Percentiles rank a stretch among this genome's conserved stretches.
Conservation (phyloP, 257 asterid genomes). For the Jasminum sambac region DNA sequence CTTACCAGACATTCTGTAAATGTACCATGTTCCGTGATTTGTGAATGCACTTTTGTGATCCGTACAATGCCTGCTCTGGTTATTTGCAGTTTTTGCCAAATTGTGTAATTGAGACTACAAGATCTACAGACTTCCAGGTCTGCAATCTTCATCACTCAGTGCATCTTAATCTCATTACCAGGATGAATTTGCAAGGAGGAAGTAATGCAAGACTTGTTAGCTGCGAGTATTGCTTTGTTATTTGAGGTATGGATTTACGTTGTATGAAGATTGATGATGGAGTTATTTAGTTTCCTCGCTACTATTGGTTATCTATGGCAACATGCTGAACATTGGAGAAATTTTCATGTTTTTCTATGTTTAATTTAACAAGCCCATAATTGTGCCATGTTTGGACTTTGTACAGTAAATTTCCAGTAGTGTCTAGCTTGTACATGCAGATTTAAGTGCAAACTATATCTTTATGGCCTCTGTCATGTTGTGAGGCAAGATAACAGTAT, state of each 20-base stretch:
- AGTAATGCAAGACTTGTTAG: neutral
- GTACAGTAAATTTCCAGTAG: neutral
- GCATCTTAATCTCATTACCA: neutral
- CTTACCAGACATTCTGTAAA: neutral
- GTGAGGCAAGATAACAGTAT: too few relatives aligned
- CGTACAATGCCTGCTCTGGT: neutral
- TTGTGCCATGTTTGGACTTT: neutral
- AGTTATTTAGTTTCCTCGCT: too few relatives aligned
- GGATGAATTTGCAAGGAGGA: neutral
- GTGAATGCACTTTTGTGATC: neutral
- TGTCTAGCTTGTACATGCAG: too few relatives aligned
- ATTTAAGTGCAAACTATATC: too few relatives aligned
- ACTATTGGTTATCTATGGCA: neutral
- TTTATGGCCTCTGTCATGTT: too few relatives aligned
- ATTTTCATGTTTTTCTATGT: neutral
- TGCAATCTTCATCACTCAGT: neutral
- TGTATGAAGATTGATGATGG: neutral
- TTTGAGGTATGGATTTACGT: neutral
- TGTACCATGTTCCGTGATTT: neutral
- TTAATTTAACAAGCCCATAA: neutral
- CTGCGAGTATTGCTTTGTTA: neutral
- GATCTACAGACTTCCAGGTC: neutral
- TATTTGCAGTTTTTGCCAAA: neutral
- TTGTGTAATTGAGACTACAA: neutral
- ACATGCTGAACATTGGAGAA: neutral